phyloP scores from a whole-genome alignment of 2,329 filamentous ascomycete species.

The Rhynchosporium graminicola region DNA sequence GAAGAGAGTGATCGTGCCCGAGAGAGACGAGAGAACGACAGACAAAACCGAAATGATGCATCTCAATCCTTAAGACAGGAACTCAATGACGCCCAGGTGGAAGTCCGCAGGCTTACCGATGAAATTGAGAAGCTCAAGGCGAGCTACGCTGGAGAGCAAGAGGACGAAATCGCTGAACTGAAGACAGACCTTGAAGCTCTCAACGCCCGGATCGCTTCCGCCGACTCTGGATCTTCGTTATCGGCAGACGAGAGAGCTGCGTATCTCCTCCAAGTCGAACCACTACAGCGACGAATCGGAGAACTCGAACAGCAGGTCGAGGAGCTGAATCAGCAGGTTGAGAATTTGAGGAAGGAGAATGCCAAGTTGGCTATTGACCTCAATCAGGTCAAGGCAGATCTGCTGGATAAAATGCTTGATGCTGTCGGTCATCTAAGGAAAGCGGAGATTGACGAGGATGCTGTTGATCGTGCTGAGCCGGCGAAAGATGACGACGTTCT shows the following conservation, averaged over 20 bases:
- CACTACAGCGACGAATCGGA: not conserved
- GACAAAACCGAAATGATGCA: not conserved
- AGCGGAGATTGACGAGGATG: not conserved
- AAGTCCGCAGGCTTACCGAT: not conserved
- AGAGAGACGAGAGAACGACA: not conserved
- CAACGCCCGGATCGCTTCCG: not conserved
- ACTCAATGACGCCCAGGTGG: not conserved
- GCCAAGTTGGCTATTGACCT: not conserved
- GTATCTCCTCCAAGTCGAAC: not conserved
- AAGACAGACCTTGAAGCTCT: not conserved
- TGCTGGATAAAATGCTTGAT: not conserved
- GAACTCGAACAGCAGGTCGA: constrained; percentile 16
- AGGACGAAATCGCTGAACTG: not conserved
- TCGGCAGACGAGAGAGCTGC: not conserved
- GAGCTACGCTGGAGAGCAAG: not conserved
- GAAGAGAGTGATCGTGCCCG: not conserved
- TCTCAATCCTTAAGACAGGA: not conserved
- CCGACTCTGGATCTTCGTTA: not conserved
- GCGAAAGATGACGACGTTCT: too few species aligned
- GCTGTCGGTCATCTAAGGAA: constrained; percentile 1
- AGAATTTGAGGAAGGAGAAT: not conserved
- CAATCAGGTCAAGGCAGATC: not conserved
- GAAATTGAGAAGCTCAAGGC: not conserved
- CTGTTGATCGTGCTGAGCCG: not conserved
- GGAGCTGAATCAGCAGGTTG: constrained; percentile 18